Evolutionary conservation across 2,329 filamentous ascomycete species (phyloP), one percentile per base, ranked within the genome.

Genomic region (Stachybotrys chlorohalonatus): DNA sequence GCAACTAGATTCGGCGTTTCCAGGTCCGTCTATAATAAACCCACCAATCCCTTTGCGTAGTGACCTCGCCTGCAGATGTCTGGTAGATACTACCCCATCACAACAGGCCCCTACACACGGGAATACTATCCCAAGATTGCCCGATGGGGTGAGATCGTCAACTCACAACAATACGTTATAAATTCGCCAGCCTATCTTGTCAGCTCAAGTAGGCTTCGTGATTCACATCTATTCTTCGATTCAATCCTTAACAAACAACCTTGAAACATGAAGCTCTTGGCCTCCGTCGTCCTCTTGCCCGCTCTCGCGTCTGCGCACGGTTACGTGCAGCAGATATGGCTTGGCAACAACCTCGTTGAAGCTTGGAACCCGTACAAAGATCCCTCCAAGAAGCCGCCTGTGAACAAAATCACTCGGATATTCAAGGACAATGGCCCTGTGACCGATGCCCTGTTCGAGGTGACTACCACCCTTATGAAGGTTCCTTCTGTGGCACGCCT

Each of bases 341-440:
- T 63, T 5, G 59, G 61, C 3, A 58, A 60, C 31, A 59, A 60
- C 42, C 57, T 63, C n/a, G 60, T 65, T 52, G 55, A 61, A 11
- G 58, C 63, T 5, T 65, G 63, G 63, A 64, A 64, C 51, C 63
- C 63, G 2, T 65, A 65, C 52, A 65, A 65, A 49, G 63, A 64
- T 24, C 61, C 63, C 0, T 62, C 63, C 39, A 63, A 65, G 54
- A 60, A 65, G 2, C 52, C 52, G 6, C 52, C 52, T n/a, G 59
- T 64, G 15, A 57, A 60, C 46, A 62, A 60, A 32, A 65, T 65
- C 48, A 65, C 62, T 1, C 53, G 64, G 36, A 59, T 59, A 16
- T 64, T 59, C 51, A 60, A 60, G 31, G 61, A 65, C 53, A 66
- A 65, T 24, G 64, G 64, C 1, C 64, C 63, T 1, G 63, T 66